Base-by-base conservation (phyloP, 2,329 filamentous ascomycete species). In the Bipolaris zeicola region DNA sequence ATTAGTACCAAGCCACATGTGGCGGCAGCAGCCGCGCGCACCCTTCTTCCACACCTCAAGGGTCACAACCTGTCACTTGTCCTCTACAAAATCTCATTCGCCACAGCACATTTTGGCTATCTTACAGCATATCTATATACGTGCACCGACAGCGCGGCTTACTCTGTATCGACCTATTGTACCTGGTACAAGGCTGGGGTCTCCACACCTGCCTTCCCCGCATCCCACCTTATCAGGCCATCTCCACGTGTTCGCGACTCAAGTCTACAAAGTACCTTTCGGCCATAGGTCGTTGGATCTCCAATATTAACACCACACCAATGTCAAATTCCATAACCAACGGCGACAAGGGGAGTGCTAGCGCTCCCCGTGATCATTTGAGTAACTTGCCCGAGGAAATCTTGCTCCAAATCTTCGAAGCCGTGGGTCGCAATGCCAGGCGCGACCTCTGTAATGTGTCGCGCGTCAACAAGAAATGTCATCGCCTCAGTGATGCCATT, bases 391-490 rank as follows among this genome's bases (percentile, higher is more conserved):
- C 70, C 8, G 70, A 73, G 50, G 70, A 70, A 50, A 55, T 73
- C n/a, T 52, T 73, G n/a, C 60, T 72, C 18, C 69, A 69, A 26
- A 63, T 73, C 42, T 69, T 73, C 45, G 70, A 71, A 55, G 50
- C 56, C 4, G 57, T 73, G 41, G 68, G 66, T 7, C 58, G 58
- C 31, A 51, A 61, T 11, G 67, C 68, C 6, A 69, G 68, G 55
- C 64, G 65, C 50, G 64, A 68, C 37, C 57, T 73, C 41, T 72
- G 67, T 62, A 66, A 63, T 52, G 66, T 71, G 37, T 70, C 66
- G 33, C 63, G 66, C 36, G 53, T 72, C 45, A 72, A 70, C 61
- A 68, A 67, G 50, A 66, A 60, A 52, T 72, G 65, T 57, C 69
- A 72, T 47, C 64, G 64, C 39, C 62, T 73, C 22, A 70, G 68